phyloP scores from a whole-genome alignment of 2,329 filamentous ascomycete genomes.

The Knoxdaviesia capensis region DNA sequence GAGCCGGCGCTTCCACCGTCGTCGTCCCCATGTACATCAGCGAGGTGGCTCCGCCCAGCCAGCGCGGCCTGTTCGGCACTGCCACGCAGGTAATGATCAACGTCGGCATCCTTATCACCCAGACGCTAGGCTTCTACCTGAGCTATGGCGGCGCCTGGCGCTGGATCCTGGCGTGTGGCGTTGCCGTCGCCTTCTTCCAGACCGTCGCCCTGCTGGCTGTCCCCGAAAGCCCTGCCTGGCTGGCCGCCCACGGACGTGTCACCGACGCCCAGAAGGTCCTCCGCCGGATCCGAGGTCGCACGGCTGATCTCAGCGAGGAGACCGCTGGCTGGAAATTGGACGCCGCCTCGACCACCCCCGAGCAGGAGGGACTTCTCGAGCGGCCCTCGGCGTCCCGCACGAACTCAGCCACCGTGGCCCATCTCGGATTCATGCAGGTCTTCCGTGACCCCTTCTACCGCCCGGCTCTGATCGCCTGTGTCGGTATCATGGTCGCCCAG shows the following conservation, averaged over 20 bases:
- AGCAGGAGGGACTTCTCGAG: slow-evolving; percentile 51
- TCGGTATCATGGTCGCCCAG: slow-evolving; percentile 82
- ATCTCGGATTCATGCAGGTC: slow-evolving; percentile 44
- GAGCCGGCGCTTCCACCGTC: slow-evolving; percentile 75
- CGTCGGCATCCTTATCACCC: slow-evolving; percentile 66
- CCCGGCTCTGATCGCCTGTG: slow-evolving; percentile 59
- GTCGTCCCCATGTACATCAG: slow-evolving; percentile 90
- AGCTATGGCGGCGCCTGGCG: slow-evolving; percentile 68
- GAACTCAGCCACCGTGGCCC: slow-evolving; percentile 9
- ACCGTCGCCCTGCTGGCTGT: slow-evolving; percentile 52
- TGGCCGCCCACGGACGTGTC: slow-evolving; percentile 46
- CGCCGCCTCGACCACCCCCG: slow-evolving; percentile 22
- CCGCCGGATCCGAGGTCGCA: slow-evolving; percentile 53
- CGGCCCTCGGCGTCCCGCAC: slow-evolving; percentile 6
- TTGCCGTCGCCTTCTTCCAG: slow-evolving; percentile 47
- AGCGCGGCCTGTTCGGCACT: slow-evolving; percentile 59
- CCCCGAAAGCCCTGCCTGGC: slow-evolving; percentile 75
- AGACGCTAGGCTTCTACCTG: slow-evolving; percentile 71
- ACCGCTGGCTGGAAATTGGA: slow-evolving; percentile 33
- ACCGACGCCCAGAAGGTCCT: slow-evolving; percentile 45
- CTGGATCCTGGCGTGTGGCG: slow-evolving; percentile 57
- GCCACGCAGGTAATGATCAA: slow-evolving; percentile 93
- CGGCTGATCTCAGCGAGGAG: slow-evolving; percentile 54
- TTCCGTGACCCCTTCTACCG: slow-evolving; percentile 46
- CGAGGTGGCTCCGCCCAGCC: slow-evolving; percentile 59